Percentiles rank a stretch among this genome's conserved stretches.
phyloP scores from a whole-genome alignment of 2,329 filamentous ascomycete genomes.

The Neofusicoccum laricinum region DNA sequence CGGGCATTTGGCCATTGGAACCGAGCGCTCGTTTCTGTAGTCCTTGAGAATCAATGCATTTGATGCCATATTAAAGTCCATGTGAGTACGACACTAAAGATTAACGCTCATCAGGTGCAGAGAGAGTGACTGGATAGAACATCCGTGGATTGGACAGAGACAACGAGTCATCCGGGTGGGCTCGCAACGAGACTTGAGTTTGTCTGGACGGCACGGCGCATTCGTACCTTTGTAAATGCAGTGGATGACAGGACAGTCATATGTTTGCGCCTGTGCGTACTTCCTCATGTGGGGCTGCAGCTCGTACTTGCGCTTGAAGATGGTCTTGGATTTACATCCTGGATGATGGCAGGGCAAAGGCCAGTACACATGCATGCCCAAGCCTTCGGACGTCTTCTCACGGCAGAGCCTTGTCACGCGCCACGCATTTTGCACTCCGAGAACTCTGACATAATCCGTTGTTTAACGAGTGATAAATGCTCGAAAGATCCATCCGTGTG shows the following conservation, averaged over 20 bases:
- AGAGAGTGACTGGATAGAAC: neutral
- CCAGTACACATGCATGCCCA: too few relatives aligned
- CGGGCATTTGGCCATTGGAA: neutral
- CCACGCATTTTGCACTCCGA: too few relatives aligned
- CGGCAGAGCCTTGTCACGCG: too few relatives aligned
- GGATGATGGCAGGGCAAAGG: slow-evolving; percentile 18
- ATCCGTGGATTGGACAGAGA: neutral
- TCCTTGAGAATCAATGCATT: neutral
- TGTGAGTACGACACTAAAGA: neutral
- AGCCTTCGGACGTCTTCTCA: too few relatives aligned
- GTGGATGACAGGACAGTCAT: slow-evolving; percentile 15
- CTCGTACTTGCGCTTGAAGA: slow-evolving; percentile 24
- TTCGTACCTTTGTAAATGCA: slow-evolving; percentile 11
- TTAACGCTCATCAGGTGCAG: neutral
- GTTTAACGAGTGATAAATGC: too few relatives aligned
- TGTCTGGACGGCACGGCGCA: slow-evolving; percentile 13
- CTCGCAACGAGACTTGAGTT: slow-evolving; percentile 9
- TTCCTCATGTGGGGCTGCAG: slow-evolving; percentile 23
- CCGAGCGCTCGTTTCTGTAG: neutral
- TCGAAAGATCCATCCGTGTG: too few relatives aligned
- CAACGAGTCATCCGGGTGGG: slow-evolving; percentile 10
- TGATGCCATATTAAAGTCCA: neutral
- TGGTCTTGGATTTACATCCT: slow-evolving; percentile 18
- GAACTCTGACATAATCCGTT: too few relatives aligned
- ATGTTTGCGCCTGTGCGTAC: slow-evolving; percentile 10